A percentile compares a stretch with the other conserved stretches of the same genome.
These are phyloP conservation scores for Fulvia fulva DNA, from an alignment of 2,329 filamentous ascomycete species.

Conservation along the genomic window DNA sequence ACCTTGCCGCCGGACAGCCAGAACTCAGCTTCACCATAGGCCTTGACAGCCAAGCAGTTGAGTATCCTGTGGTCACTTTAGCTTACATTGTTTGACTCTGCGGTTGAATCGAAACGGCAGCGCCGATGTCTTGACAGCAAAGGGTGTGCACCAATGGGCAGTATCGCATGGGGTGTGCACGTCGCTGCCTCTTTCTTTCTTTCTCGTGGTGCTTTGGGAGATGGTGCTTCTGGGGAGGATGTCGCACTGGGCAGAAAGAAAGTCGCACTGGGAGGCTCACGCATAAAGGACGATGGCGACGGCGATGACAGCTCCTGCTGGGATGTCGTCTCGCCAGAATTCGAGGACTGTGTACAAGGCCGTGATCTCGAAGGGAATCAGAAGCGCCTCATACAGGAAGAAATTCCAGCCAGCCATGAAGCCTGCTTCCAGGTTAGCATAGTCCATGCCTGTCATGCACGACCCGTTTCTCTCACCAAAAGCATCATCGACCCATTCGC, in stretches of 20 bases:
- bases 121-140: background rate
- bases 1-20: conserved; percentile 52
- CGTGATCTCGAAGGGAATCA: conserved; percentile 52
- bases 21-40: conserved; percentile 42
- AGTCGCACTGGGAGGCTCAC: conserved; percentile 10
- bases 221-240: conserved; percentile 4
- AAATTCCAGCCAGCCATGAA: conserved; percentile 48
- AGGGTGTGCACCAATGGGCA: background rate
- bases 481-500: conserved; percentile 62
- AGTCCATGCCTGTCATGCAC: background rate
- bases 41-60: conserved; percentile 44
- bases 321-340: conserved; percentile 46
- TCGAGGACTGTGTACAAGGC: conserved; percentile 39
- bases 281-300: conserved; percentile 36
- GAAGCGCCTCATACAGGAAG: conserved; percentile 49
- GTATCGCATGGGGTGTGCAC: background rate
- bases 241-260: conserved; percentile 4
- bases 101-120: background rate
- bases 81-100: background rate
- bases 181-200: conserved; percentile 1
- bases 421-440: conserved; percentile 33
- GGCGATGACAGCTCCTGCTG: conserved; percentile 39
- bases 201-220: conserved; percentile 2
- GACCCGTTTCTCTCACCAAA: conserved; percentile 27
- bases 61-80: conserved; percentile 19